Evolutionary conservation across 148 eudicot genomes (phyloP).

Genomic region (Diospyros lotus): DNA sequence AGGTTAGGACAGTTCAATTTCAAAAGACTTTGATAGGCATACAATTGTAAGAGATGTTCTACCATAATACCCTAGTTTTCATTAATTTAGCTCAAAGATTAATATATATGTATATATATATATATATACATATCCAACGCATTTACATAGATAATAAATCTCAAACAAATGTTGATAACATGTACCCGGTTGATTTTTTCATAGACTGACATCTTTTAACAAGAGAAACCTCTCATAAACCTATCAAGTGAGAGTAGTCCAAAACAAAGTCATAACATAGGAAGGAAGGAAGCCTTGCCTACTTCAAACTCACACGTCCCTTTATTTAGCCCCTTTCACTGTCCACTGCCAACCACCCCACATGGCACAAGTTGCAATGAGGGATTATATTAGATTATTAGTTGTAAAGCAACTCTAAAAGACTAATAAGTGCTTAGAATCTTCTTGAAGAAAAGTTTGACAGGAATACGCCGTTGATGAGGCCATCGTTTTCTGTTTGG

Average conservation of each 20-base stretch:
- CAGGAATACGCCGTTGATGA: constrained; percentile 29
- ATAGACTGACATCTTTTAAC: no score
- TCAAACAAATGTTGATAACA: no score
- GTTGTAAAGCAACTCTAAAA: constrained; percentile 18
- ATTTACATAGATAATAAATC: no score
- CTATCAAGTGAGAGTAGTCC: constrained; percentile 50
- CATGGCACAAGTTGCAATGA: constrained; percentile 27
- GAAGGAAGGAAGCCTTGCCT: constrained; percentile 25
- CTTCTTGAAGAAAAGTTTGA: constrained; percentile 20
- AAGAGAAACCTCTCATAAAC: no score
- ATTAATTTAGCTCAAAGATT: no score
- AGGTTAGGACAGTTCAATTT: no score
- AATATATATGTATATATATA: no score
- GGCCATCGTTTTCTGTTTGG: not conserved
- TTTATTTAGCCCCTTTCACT: constrained; percentile 27
- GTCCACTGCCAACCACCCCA: constrained; percentile 45
- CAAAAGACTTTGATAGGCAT: no score
- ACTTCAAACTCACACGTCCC: constrained; percentile 39
- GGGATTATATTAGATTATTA: constrained; percentile 24
- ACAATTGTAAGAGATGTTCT: no score
- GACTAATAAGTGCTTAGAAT: constrained; percentile 17
- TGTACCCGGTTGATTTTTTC: no score
- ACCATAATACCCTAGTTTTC: no score
- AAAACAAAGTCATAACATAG: constrained; percentile 36
- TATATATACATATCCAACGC: no score